A percentile compares a stretch with the other conserved stretches of the same genome.
Conservation (phyloP, 1,284 basidiomycete genomes). For the Kwoniella shivajii region DNA sequence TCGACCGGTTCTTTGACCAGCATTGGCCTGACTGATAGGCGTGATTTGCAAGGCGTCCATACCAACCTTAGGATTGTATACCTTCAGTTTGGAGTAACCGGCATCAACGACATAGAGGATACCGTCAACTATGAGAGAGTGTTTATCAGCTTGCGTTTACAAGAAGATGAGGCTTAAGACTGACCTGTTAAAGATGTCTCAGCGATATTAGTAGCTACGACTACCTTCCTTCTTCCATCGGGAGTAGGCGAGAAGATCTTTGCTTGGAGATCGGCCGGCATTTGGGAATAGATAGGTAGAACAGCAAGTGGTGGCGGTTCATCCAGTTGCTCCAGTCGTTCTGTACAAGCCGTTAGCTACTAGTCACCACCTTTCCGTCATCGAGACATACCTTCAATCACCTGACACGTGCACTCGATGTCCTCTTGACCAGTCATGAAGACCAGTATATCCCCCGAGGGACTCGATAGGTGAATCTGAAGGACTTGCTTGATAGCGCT, state of each 20-base stretch:
- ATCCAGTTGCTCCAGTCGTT: conserved; percentile 86
- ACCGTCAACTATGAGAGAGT: conserved; percentile 76
- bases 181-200: conserved; percentile 92
- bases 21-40: conserved; percentile 97
- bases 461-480: conserved; percentile 90
- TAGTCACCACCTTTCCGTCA: conserved; percentile 6
- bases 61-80: conserved; percentile 98
- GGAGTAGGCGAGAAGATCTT: conserved; percentile 94
- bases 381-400: conserved; percentile 69
- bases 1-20: conserved; percentile 90
- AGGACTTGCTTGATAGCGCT: conserved; percentile 96
- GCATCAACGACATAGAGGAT: conserved; percentile 96
- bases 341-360: conserved; percentile 60
- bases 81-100: conserved; percentile 96
- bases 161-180: conserved; percentile 17
- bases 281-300: conserved; percentile 97
- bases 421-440: conserved; percentile 99
- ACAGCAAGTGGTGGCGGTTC: conserved; percentile 84
- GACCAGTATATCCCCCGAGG: conserved; percentile 93
- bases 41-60: conserved; percentile 99
- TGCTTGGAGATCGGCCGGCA: conserved; percentile 98
- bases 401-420: conserved; percentile 92
- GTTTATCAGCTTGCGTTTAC: conserved; percentile 10
- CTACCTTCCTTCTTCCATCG: conserved; percentile 94
- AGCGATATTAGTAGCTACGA: conserved; percentile 98